These are phyloP conservation scores for Ligustrum vulgare DNA, from an alignment of 257 asterid species.

Conservation along the genomic window DNA sequence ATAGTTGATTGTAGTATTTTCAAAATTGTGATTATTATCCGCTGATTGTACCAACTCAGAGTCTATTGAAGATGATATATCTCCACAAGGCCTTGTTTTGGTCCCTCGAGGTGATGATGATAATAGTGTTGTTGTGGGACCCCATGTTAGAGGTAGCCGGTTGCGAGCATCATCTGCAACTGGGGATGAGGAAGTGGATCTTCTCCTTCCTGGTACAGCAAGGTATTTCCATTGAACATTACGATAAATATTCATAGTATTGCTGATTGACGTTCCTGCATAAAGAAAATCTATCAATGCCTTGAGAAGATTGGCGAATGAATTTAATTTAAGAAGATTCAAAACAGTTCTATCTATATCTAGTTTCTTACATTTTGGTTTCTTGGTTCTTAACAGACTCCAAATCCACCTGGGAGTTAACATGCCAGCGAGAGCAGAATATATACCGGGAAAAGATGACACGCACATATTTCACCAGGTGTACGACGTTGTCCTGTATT, in stretches of 20 bases:
- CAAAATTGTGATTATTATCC: background rate
- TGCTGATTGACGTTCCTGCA: background rate
- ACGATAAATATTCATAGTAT: background rate
- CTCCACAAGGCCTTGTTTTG: slow-evolving; percentile 89
- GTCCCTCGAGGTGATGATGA: slow-evolving; percentile 76
- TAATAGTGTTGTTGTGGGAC: slow-evolving; percentile 64
- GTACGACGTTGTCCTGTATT: slow-evolving; percentile 83
- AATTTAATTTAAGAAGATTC: background rate
- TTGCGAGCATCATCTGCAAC: slow-evolving; percentile 79
- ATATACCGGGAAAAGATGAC: slow-evolving; percentile 38
- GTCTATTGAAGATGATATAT: slow-evolving; percentile 80
- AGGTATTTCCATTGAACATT: slow-evolving; percentile 44
- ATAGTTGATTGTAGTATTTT: background rate
- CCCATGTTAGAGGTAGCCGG: slow-evolving; percentile 90
- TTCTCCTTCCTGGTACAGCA: slow-evolving; percentile 98
- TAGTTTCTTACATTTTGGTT: background rate
- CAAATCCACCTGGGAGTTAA: slow-evolving; percentile 97
- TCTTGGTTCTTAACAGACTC: slow-evolving; percentile 48
- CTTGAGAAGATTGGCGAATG: background rate
- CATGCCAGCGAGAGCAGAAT: slow-evolving; percentile 98
- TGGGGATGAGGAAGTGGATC: slow-evolving; percentile 96
- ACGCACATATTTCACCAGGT: slow-evolving; percentile 67
- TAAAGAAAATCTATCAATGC: background rate
- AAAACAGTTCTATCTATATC: background rate
- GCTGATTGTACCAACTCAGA: slow-evolving; percentile 41